Base-by-base conservation (phyloP, 176 grass and related monocot genomes). In the Cenchrus americanus region DNA sequence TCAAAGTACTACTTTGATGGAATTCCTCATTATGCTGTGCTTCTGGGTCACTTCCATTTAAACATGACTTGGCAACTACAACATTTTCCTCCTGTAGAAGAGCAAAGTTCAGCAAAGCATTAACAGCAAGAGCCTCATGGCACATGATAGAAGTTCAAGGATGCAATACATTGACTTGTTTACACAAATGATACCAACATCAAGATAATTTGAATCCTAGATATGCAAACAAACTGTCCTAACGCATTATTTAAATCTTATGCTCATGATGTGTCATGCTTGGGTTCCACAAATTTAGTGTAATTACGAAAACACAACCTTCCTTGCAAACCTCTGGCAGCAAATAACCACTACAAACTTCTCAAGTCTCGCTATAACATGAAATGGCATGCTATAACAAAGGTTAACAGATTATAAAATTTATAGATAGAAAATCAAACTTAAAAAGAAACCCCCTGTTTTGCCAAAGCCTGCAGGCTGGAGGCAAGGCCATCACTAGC, bases 1-100 rank as follows among this genome's bases (percentile, higher is more conserved):
- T 62, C 55, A 10, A 66, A 82, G 18, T 46, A 81, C 47, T 50
- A 79, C 15, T 80, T 63, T 79, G 57, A 8, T 51, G 41, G 27
- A 82, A 19, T 69, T 87, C 26, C 10, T 3, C 40, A 14, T 67
- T 57, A 74, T 76, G 48, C 14, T 73, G 58, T 68, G 44, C 17
- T 84, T 79, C 71, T 82, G 63, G 54, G 75, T 72, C 48, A 61
- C 21, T 48, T 12, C 26, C 63, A 57, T 75, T 64, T 44, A 63
- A 90, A 80, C 62, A 68, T 60, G 63, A 21, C 62, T 19, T 46
- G 77, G 50, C 43, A 86, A 75, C 37, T 15, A 42, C 17, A 73
- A 54, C 80, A 62, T 61, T 74, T 27, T 32, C 26, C 69, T 77
- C 71, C 86, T 87, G 52, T 77, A 78, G 26, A 90, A 82, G 51